Evolutionary conservation across 768 basidiomycete species (phyloP), one percentile per base, ranked within the genome.

Genomic region (Amanita rubescens): DNA sequence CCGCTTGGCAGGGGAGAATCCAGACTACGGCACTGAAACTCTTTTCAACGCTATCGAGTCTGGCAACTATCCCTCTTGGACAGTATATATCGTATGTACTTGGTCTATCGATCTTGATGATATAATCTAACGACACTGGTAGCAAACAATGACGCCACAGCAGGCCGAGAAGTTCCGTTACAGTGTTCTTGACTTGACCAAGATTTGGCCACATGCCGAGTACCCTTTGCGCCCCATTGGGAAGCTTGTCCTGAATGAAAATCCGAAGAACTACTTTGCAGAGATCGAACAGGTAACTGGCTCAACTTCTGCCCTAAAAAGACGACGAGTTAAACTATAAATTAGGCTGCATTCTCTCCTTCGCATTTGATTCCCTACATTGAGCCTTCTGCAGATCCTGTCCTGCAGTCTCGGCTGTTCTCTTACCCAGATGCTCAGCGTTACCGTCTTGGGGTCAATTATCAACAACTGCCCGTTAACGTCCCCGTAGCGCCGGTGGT

Each of bases 381-480:
- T 59, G 94, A 96, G 74, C 80, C 92, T 37, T 86, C 89, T 3
- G 81, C 85, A 20, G 94, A 98, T 70, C 94, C 94, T 20, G 90
- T 97, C 61, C 78, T 97, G 59, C 94, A 97, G 66, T 87, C 89
- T 19, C 90, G 94, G 51, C 80, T 96, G 45, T 97, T 96, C 83
- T 90, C 91, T 3, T 98, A 98, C 76, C 85, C 87, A 3, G 89
- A 91, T 65, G 89, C 89, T 35, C 88, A 90, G 65, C 86, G 88
- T 54, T 84, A 90, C 71, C 86, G 89, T 65, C 84, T 90, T 27
- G 89, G 89, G 33, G 60, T 64, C 52, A 91, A 91, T 74, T 88
- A 90, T 71, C 78, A 85, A 62, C 88, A 95, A 63, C 74, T 97
- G 9, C 93, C 94, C 1, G 85, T 94, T 65, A 97, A 97, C 67